Base-by-base conservation (phyloP, 148 eudicot species). In the Camellia lanceoleosa region DNA sequence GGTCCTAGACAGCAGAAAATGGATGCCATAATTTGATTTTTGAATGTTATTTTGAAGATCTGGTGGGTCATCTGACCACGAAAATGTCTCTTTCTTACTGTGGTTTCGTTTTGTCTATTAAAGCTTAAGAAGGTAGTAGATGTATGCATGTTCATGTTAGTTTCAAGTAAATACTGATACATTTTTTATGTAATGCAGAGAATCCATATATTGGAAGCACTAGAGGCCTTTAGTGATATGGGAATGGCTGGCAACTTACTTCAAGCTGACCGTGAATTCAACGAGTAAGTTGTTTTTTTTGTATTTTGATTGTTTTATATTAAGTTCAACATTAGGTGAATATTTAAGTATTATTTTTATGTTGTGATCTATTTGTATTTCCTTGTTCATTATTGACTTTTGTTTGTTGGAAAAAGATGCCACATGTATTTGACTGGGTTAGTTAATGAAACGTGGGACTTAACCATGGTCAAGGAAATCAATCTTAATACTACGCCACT, bases 161-260 rank as follows among this genome's bases (percentile, higher is more conserved):
- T 56, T 68, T 55, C 61, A 4, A 64, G 18, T 56, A 46, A 75
- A 58, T 20, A 71, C 5, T 75, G 15, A 81, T 68, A 13, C 73
- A 71, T 75, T 30, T 30, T 30, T 30, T 83, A 86, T 79, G 55
- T 91, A 89, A 87, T 82, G 84, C 87, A 95, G 99, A 89, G 94
- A 85, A 85, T 92, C 80, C 87, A 91, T 73, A 81, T 93, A 80
- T 76, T 96, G 85, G 99, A 92, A 81, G 86, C 95, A 70, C 65
- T 91, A 78, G 99, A 96, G 85, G 92, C 92, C 68, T 90, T 85
- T 71, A 83, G 76, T 85, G 88, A 88, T 84, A 88, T 89, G 81
- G 85, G 80, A 75, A 79, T 85, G 88, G 86, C 76, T 63, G 79
- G 85, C 74, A 84, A 85, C 76, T 85, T 89, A 77, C 85, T 90